Evolutionary conservation across 768 basidiomycete genomes (phyloP), one percentile per base, ranked within the genome.

Genomic region (Aureoboletus auriporus): DNA sequence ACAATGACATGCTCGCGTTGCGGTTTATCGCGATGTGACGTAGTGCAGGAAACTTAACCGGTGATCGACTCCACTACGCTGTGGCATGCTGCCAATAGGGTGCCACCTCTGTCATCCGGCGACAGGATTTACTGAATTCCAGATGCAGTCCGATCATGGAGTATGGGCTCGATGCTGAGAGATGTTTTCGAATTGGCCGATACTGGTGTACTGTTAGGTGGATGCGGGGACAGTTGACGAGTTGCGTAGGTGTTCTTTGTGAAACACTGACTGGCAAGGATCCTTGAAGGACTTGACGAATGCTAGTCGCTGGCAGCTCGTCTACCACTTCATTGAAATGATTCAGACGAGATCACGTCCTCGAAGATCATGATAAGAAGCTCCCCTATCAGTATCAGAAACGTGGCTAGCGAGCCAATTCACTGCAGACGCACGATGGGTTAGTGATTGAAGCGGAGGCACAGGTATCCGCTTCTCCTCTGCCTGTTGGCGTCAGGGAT

Each of bases 311-410:
- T 9, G n/a, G 40, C 30, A 6, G 47, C 6, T 2, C 16, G n/a
- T 29, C 31, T 51, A 11, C 42, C 11, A 35, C 8, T 20, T 43
- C 7, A 36, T 44, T 26, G 50, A 40, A 2, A 35, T 44, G 47
- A 48, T 36, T 50, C 50, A 1, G 48, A 60, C 5, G 42, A 49
- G 37, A 60, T 35, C 27, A 62, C 51, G 8, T 52, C 49, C 28
- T 55, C 49, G 42, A 62, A 49, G 39, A 60, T 47, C n/a, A 60
- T 51, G 30, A 59, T 6, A 20, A 60, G 56, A n/a, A 60, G 40
- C 35, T 60, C 59, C 34, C 58, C 59, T 1, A 58, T 10, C 34
- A 60, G 49, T 9, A 6, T 16, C 10, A 39, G 45, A 34, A 34
- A 58, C 49, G 35, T 45, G 52, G 30, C 55, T 30, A 37, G 44